A percentile compares a stretch with the other conserved stretches of the same genome.
phyloP scores from a whole-genome alignment of 345 rosid species.

The Rhodamnia rubescens region DNA sequence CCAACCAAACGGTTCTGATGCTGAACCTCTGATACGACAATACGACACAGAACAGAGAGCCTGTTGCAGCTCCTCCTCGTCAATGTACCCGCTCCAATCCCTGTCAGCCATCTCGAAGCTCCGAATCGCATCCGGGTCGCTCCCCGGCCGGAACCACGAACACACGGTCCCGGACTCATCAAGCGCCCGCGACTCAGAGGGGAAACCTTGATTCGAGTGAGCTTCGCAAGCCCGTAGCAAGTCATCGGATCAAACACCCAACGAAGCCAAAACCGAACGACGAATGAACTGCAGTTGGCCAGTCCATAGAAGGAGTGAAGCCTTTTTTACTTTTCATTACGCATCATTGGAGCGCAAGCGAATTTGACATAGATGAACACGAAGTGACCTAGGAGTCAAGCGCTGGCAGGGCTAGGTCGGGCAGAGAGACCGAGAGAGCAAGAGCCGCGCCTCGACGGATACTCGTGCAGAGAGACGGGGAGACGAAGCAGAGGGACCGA shows the following conservation, averaged over 20 bases:
- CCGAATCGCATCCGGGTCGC: constrained; percentile 37
- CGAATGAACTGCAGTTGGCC: neutral
- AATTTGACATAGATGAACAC: neutral
- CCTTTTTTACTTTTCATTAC: too few species aligned
- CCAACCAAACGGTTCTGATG: constrained; percentile 40
- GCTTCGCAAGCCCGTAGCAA: neutral
- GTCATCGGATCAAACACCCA: neutral
- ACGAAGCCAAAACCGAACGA: neutral
- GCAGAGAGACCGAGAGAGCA: neutral
- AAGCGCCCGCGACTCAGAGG: neutral
- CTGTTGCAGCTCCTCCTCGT: constrained; percentile 48
- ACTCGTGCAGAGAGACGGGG: neutral
- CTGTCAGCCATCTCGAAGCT: constrained; percentile 55
- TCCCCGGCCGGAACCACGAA: constrained; percentile 30
- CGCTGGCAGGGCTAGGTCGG: constrained; percentile 27
- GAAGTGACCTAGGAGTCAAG: constrained; percentile 1
- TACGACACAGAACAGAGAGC: constrained; percentile 42
- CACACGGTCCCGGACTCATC: neutral
- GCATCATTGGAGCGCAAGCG: too few species aligned
- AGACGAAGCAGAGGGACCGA: too few species aligned
- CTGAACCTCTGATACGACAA: constrained; percentile 27
- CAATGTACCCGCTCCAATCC: constrained; percentile 51
- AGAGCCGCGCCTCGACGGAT: neutral
- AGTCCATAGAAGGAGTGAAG: too few species aligned
- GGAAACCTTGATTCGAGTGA: constrained; percentile 2